Percentiles rank a stretch among this genome's conserved stretches.
phyloP scores from a whole-genome alignment of 1,284 basidiomycete species.

The Megacollybia platyphylla region DNA sequence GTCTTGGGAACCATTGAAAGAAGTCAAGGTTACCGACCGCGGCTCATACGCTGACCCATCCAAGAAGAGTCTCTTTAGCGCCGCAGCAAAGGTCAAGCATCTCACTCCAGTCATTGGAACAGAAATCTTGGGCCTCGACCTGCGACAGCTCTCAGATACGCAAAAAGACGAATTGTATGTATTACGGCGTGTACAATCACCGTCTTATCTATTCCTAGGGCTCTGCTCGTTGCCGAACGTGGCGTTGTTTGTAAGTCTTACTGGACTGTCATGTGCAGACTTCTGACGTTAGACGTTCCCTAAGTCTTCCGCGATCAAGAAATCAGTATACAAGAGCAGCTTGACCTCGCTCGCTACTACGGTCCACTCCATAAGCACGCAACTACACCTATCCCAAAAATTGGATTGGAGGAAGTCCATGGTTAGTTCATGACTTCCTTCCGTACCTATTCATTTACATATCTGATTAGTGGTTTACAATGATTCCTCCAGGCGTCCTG shows the following conservation, averaged over 20 bases:
- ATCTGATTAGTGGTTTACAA: slow-evolving; percentile 48
- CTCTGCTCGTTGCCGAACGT: slow-evolving; percentile 56
- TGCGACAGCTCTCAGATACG: slow-evolving; percentile 39
- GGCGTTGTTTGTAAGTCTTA: slow-evolving; percentile 49
- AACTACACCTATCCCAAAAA: slow-evolving; percentile 63
- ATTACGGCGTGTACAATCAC: slow-evolving; percentile 1
- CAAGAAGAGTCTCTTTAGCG: slow-evolving; percentile 42
- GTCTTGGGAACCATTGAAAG: slow-evolving; percentile 49
- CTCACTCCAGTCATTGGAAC: slow-evolving; percentile 55
- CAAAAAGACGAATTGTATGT: slow-evolving; percentile 58
- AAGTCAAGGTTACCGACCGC: slow-evolving; percentile 49
- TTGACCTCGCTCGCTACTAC: slow-evolving; percentile 60
- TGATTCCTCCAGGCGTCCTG: slow-evolving; percentile 55
- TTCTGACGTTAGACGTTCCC: slow-evolving; percentile 9
- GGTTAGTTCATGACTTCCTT: slow-evolving; percentile 26
- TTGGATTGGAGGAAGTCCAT: slow-evolving; percentile 70
- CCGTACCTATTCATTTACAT: not conserved
- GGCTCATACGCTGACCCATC: slow-evolving; percentile 46
- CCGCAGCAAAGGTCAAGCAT: slow-evolving; percentile 46
- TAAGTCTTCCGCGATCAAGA: slow-evolving; percentile 61
- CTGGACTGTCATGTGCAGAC: not conserved
- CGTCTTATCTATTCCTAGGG: slow-evolving; percentile 21
- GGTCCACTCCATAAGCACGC: slow-evolving; percentile 78
- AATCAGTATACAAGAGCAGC: slow-evolving; percentile 55
- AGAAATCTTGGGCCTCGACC: slow-evolving; percentile 50